Base-by-base conservation (phyloP, 2,329 filamentous ascomycete species). In the Colletotrichum sp. region DNA sequence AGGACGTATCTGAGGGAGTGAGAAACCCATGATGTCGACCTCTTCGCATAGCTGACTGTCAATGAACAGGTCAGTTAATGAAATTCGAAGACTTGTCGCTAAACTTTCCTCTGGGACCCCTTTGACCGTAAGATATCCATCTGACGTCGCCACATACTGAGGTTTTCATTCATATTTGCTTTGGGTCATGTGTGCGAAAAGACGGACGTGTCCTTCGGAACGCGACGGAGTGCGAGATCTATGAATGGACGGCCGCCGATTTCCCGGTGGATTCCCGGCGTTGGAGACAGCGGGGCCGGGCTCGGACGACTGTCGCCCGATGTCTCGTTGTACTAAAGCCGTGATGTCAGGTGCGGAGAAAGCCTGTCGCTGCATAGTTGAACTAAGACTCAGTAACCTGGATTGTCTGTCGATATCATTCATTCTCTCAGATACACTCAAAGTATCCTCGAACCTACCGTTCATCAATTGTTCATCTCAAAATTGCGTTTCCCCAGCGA, bases 181-280 rank as follows among this genome's bases (percentile, higher is more conserved):
- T 34, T 44, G 39, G 39, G 18, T 4, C 5, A n/a, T 6, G 18
- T 8, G 39, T 12, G 18, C 18, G 39, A 6, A 44, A 44, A 10
- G 2, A n/a, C 39, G 9, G 39, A n/a, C 8, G 9, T n/a, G 5
- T 44, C 18, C 8, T 44, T 44, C 18, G 39, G 39, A 12, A 18
- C 39, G 39, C 8, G 39, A 10, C 39, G 39, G 39, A 48, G 39
- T 48, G 39, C 39, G 39, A 48, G 39, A 12, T 48, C 39, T 48
- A 5, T 48, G 18, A 12, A n/a, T n/a, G 39, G 5, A n/a, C 39
- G 39, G 39, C 9, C 39, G 7, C 44, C 44, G 44, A 52, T 52
- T 81, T 75, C 86, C 55, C 55, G 22, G 55, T 28, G 55, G 55
- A 28, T 59, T 59, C 55, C 55, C 55, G 55, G 55, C 55, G 55